Percentiles rank a stretch among this genome's conserved stretches.
phyloP scores from a whole-genome alignment of 306 rosid genomes.

The Styphnolobium japonicum region DNA sequence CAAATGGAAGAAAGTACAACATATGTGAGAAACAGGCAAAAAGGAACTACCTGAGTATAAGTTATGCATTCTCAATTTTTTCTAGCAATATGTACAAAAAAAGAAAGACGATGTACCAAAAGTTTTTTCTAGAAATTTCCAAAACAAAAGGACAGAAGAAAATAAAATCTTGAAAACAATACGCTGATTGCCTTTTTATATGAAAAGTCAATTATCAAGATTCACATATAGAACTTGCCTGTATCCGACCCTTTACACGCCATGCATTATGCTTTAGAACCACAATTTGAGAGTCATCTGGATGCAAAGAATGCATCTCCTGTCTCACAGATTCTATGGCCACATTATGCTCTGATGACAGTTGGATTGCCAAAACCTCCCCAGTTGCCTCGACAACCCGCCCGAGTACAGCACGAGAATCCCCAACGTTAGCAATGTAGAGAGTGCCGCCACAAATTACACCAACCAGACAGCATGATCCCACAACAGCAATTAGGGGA shows the following conservation, averaged over 20 bases:
- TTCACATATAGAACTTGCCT: constrained; percentile 33
- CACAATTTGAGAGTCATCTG: constrained; percentile 57
- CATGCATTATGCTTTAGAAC: constrained; percentile 70
- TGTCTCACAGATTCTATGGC: constrained; percentile 58
- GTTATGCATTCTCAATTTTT: too few relatives aligned
- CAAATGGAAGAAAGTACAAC: too few relatives aligned
- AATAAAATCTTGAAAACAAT: too few relatives aligned
- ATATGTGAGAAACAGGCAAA: too few relatives aligned
- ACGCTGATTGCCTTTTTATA: neutral
- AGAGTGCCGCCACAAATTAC: constrained; percentile 58
- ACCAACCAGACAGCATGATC: constrained; percentile 65
- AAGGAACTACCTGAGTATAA: too few relatives aligned
- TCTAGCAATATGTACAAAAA: too few relatives aligned
- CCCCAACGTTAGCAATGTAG: constrained; percentile 65
- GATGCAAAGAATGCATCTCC: constrained; percentile 68
- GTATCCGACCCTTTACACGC: constrained; percentile 77
- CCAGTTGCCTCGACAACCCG: constrained; percentile 49
- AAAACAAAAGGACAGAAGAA: neutral
- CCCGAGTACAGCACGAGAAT: constrained; percentile 72
- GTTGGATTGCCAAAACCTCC: constrained; percentile 58
- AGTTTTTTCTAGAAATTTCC: too few relatives aligned
- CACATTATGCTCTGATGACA: constrained; percentile 67
- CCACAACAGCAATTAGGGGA: constrained; percentile 71
- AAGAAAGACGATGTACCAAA: too few relatives aligned
- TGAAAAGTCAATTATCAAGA: neutral